Evolutionary conservation across 192 early-diverging fungal genomes (phyloP).

Genomic region (Backusella liffmaniae): DNA sequence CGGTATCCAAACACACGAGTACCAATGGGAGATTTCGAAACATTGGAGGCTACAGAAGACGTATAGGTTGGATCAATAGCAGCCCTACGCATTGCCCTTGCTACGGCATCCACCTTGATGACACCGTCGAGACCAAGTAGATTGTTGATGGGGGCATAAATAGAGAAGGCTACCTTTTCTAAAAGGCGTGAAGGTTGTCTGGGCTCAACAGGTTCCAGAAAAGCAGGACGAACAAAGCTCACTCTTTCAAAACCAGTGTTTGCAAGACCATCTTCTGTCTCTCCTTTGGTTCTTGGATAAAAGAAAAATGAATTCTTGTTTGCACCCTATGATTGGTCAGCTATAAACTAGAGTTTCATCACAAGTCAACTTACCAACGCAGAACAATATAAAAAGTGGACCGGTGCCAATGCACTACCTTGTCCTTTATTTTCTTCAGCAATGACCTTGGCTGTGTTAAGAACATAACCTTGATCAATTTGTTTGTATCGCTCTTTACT

Average conservation of each 20-base stretch:
- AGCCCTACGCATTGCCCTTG: conserved; percentile 19
- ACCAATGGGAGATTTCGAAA: background rate
- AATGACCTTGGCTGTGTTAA: conserved; percentile 62
- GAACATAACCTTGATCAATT: conserved; percentile 78
- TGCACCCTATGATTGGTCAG: conserved; percentile 26
- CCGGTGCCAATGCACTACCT: conserved; percentile 23
- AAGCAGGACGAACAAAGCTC: conserved; percentile 62
- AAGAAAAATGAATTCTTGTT: conserved; percentile 60
- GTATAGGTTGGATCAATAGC: background rate
- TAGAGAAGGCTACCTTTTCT: background rate
- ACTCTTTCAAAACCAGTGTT: conserved; percentile 62
- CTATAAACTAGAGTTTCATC: no score
- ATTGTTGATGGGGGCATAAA: background rate
- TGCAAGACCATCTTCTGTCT: conserved; percentile 67
- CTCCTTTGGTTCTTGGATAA: conserved; percentile 72
- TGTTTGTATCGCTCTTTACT: conserved; percentile 62
- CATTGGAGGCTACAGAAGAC: background rate
- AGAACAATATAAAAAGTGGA: conserved; percentile 56
- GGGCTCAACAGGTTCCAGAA: conserved; percentile 47
- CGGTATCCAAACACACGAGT: background rate
- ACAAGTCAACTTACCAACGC: conserved; percentile 24
- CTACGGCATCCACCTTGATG: conserved; percentile 20
- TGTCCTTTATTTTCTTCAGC: conserved; percentile 46
- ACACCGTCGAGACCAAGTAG: background rate
- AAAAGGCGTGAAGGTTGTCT: conserved; percentile 10